Conservation (phyloP, 2,329 filamentous ascomycete species). For the Fusarium burgessii region DNA sequence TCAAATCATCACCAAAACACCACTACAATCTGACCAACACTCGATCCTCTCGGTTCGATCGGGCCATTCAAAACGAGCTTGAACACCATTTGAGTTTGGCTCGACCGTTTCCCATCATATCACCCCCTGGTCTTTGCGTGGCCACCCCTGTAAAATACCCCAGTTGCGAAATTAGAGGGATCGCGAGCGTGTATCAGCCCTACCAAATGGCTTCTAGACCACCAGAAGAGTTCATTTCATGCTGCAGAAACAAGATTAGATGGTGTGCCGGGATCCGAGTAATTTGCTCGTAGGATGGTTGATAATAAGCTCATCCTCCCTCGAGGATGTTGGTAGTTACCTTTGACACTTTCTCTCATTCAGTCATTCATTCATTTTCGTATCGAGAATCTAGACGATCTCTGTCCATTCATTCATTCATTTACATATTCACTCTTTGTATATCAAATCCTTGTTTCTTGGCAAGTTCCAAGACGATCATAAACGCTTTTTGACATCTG, state of each 20-base stretch:
- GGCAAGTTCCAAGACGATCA: slow-evolving; percentile 34
- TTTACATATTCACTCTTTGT: slow-evolving; percentile 16
- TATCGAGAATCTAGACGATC: slow-evolving; percentile 28
- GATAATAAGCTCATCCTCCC: slow-evolving; percentile 6
- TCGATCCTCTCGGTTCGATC: slow-evolving; percentile 22
- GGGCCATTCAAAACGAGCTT: slow-evolving; percentile 31
- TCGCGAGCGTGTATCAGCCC: slow-evolving; percentile 43
- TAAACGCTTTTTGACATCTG: neutral
- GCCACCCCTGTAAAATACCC: slow-evolving; percentile 11
- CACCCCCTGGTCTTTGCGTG: slow-evolving; percentile 9
- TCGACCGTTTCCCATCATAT: slow-evolving; percentile 25
- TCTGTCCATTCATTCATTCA: slow-evolving; percentile 31
- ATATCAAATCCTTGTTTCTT: slow-evolving; percentile 8
- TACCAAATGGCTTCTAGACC: slow-evolving; percentile 43
- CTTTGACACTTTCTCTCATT: slow-evolving; percentile 17
- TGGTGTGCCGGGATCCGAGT: slow-evolving; percentile 11
- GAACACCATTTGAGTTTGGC: slow-evolving; percentile 13
- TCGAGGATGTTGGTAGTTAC: neutral
- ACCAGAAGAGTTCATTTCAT: neutral
- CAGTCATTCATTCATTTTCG: slow-evolving; percentile 34
- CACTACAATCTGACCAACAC: slow-evolving; percentile 16
- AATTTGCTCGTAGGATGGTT: neutral
- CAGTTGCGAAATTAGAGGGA: slow-evolving; percentile 45
- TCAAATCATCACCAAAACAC: neutral
- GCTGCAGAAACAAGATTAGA: slow-evolving; percentile 33